Conservation (phyloP, 768 basidiomycete genomes). For the Gymnopilus junonius region DNA sequence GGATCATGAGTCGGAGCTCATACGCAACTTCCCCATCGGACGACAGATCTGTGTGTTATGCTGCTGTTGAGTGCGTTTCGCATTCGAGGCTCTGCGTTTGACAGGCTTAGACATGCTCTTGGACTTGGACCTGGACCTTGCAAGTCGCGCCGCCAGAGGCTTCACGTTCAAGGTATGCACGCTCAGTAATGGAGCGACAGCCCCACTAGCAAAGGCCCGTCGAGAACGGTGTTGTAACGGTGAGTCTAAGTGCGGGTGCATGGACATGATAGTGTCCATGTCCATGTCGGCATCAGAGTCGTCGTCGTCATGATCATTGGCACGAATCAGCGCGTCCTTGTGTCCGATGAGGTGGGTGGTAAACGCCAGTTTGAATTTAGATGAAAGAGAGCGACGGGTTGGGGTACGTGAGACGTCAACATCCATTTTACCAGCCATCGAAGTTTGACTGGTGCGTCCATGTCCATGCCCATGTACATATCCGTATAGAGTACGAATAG, state of each 20-base stretch:
- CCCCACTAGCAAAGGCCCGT: not conserved
- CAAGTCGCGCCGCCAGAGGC: not conserved
- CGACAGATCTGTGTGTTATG: not conserved
- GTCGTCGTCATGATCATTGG: no score
- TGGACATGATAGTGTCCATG: no score
- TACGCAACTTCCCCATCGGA: not conserved
- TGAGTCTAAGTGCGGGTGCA: not conserved
- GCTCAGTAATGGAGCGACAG: no score
- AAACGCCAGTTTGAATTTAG: no score
- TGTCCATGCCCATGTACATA: not conserved
- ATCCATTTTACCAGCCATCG: no score
- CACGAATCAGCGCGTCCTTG: no score
- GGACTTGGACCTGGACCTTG: not conserved
- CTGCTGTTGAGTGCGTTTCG: not conserved
- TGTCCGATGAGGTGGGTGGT: not conserved
- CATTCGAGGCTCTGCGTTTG: not conserved
- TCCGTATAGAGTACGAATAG: slow-evolving; percentile 12
- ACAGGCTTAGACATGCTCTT: not conserved
- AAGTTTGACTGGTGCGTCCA: no score
- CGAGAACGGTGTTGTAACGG: not conserved
- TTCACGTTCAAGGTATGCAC: no score
- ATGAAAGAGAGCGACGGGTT: not conserved
- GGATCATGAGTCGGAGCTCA: not conserved
- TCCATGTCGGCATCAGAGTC: not conserved
- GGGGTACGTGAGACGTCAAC: not conserved